Evolutionary conservation across 2,329 filamentous ascomycete genomes (phyloP).

Genomic region (Chrysoporthe puriensis): DNA sequence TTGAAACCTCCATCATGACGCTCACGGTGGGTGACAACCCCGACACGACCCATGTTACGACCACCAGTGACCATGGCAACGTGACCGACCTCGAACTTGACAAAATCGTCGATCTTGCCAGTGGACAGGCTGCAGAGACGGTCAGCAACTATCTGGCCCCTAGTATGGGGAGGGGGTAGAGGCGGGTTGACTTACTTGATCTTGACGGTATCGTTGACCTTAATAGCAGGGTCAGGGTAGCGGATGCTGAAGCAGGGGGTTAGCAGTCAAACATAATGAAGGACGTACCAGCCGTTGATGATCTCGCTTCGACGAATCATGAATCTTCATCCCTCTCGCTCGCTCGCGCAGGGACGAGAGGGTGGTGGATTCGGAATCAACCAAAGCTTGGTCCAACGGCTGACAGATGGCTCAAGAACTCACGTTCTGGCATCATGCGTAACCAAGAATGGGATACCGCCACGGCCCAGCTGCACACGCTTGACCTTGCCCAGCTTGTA

Average conservation of each 20-base stretch:
- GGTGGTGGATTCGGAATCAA: slow-evolving; percentile 57
- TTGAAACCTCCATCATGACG: slow-evolving; percentile 99
- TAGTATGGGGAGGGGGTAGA: accelerated
- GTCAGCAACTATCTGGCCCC: background rate
- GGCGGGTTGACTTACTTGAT: slow-evolving; percentile 62
- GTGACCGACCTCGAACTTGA: slow-evolving; percentile 98
- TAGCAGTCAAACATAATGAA: slow-evolving; percentile 42
- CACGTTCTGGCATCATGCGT: slow-evolving; percentile 99
- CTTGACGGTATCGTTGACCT: slow-evolving; percentile 99
- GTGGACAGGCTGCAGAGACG: slow-evolving; percentile 63
- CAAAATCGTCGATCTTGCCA: slow-evolving; percentile 97
- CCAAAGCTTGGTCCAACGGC: slow-evolving; percentile 99
- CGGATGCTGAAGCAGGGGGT: slow-evolving; percentile 74
- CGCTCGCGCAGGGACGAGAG: slow-evolving; percentile 1
- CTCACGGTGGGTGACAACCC: slow-evolving; percentile 99
- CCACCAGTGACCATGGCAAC: slow-evolving; percentile 99
- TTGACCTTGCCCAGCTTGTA: slow-evolving; percentile 99
- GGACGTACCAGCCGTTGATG: slow-evolving; percentile 60
- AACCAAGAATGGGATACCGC: slow-evolving; percentile 99
- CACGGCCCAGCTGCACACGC: slow-evolving; percentile 98
- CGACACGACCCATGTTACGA: slow-evolving; percentile 99
- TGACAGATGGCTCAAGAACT: slow-evolving; percentile 99
- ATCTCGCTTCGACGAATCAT: slow-evolving; percentile 40
- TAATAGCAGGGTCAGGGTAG: slow-evolving; percentile 97
- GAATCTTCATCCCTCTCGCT: slow-evolving; percentile 19